Evolutionary conservation across 495 filamentous ascomycete species (phyloP).

Genomic region (Astrocystis sublimbata): DNA sequence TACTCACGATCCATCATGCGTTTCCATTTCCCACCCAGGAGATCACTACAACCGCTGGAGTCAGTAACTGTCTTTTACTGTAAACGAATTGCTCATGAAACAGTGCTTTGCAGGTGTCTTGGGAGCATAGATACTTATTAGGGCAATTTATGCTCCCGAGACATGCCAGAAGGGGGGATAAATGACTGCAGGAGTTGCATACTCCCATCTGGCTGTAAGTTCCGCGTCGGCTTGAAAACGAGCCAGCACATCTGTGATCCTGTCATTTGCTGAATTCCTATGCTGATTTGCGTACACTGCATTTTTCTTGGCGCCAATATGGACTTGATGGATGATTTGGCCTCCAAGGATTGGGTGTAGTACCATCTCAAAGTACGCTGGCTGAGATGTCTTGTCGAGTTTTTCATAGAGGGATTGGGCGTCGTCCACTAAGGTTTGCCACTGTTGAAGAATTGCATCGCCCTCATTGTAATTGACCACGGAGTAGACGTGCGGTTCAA

Average conservation of each 20-base stretch:
- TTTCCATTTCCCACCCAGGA: constrained; percentile 71
- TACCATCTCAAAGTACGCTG: constrained; percentile 70
- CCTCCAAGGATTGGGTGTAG: constrained; percentile 67
- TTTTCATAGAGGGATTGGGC: constrained; percentile 59
- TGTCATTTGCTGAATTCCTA: constrained; percentile 63
- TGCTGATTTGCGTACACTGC: constrained; percentile 63
- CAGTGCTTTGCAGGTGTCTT: too few relatives aligned
- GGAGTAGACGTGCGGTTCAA: constrained; percentile 64
- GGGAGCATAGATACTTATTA: too few relatives aligned
- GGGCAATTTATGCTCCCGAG: too few relatives aligned
- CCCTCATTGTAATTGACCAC: constrained; percentile 72
- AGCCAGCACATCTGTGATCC: constrained; percentile 59
- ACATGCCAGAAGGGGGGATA: too few relatives aligned
- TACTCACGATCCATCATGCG: constrained; percentile 66
- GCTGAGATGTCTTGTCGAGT: constrained; percentile 47
- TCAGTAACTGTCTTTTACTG: too few relatives aligned
- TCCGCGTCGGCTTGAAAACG: constrained; percentile 62
- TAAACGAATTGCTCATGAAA: too few relatives aligned
- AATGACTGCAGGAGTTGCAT: too few relatives aligned
- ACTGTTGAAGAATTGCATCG: constrained; percentile 62
- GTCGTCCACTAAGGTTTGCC: constrained; percentile 54
- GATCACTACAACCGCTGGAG: too few relatives aligned
- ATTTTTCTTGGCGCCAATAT: constrained; percentile 62
- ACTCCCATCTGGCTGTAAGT: constrained; percentile 65
- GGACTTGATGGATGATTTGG: constrained; percentile 60